phyloP scores from a whole-genome alignment of 441 rosid species.

The Pelargonium fulgidum region DNA sequence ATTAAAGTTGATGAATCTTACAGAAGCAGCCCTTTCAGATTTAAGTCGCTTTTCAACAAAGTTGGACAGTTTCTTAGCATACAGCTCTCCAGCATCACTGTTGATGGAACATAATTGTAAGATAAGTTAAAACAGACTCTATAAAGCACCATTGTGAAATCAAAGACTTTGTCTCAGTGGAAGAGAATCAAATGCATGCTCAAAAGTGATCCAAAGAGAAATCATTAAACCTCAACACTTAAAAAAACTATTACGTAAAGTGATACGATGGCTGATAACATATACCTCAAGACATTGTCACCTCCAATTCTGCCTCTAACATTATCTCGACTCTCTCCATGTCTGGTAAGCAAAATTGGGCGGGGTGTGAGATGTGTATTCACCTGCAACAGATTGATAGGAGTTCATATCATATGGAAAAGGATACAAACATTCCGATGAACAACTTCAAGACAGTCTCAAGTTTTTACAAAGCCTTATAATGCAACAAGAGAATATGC shows the following conservation, averaged over 20 bases:
- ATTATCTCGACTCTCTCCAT: constrained; percentile 94
- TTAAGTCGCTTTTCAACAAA: constrained; percentile 88
- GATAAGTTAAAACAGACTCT: neutral
- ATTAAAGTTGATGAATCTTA: constrained; percentile 38
- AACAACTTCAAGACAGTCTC: neutral
- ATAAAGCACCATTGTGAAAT: neutral
- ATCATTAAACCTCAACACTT: neutral
- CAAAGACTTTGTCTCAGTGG: neutral
- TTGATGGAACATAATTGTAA: constrained; percentile 18
- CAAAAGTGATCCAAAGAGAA: neutral
- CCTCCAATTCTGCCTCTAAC: constrained; percentile 99
- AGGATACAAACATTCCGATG: neutral
- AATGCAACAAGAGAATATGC: neutral
- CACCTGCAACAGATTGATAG: constrained; percentile 47
- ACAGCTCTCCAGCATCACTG: constrained; percentile 85
- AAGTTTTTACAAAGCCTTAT: neutral
- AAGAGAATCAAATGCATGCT: neutral
- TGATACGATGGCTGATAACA: neutral
- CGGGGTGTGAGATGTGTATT: constrained; percentile 98
- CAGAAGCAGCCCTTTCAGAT: constrained; percentile 96
- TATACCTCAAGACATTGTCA: constrained; percentile 73
- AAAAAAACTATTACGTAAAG: neutral
- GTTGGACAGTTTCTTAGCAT: constrained; percentile 81
- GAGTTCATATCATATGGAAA: constrained; percentile 5
- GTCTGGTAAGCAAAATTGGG: constrained; percentile 95